Conservation (phyloP, 73 alveolate genomes). For the Blepharisma japonicum region DNA sequence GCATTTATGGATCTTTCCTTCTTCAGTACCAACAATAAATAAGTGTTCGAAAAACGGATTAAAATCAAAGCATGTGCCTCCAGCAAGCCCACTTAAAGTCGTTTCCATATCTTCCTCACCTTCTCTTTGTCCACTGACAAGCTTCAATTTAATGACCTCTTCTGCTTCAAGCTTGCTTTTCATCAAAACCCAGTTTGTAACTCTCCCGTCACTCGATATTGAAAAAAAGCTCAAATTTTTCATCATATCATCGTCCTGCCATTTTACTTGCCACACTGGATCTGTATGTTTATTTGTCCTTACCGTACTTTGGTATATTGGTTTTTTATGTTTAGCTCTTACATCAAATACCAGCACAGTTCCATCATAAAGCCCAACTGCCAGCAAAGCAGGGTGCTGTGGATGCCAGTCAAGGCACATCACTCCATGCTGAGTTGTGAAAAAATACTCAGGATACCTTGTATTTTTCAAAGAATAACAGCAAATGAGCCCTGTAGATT, state of each 20-base stretch:
- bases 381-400: conserved; percentile 94
- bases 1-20: conserved; percentile 99
- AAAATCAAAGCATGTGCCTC: conserved; percentile 99
- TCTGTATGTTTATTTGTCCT: conserved; percentile 99
- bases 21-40: conserved; percentile 99
- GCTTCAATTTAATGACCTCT: conserved; percentile 75
- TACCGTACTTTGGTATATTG: conserved; percentile 94
- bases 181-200: conserved; percentile 95
- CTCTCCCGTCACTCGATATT: conserved; percentile 99
- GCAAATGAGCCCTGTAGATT: conserved; percentile 96
- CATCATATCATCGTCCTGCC: conserved; percentile 86
- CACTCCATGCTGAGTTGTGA: conserved; percentile 97
- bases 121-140: conserved; percentile 54
- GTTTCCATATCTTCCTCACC: conserved; percentile 79
- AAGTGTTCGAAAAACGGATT: conserved; percentile 91
- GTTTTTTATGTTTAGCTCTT: conserved; percentile 91
- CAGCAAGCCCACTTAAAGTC: conserved; percentile 93
- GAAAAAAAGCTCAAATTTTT: conserved; percentile 87
- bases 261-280: conserved; percentile 99
- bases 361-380: conserved; percentile 99
- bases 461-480: conserved; percentile 97
- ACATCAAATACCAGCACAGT: conserved; percentile 99
- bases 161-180: conserved; percentile 95
- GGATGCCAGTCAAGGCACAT: conserved; percentile 99
- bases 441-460: conserved; percentile 97